Conservation (phyloP, 2,329 filamentous ascomycete species). For the Pseudogymnoascus sp. region DNA sequence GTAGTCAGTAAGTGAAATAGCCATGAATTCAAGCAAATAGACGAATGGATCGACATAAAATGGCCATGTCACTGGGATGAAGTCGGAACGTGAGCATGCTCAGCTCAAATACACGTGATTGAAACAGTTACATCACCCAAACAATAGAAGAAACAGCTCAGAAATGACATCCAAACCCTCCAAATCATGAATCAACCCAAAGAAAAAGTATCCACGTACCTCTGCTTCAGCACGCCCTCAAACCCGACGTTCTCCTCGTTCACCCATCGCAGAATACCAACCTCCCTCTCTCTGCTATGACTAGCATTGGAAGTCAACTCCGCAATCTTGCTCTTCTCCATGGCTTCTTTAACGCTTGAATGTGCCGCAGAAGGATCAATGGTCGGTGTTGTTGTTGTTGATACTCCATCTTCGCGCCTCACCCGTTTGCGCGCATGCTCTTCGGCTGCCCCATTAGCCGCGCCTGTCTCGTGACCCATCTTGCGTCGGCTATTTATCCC, state of each 20-base stretch:
- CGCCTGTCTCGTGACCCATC: not conserved
- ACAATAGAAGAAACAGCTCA: not conserved
- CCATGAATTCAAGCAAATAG: not conserved
- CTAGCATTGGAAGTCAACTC: conserved; percentile 5
- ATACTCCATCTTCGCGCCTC: conserved; percentile 6
- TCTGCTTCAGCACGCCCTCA: conserved; percentile 57
- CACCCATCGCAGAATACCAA: conserved; percentile 58
- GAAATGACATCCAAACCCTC: not conserved
- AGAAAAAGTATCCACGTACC: conserved; percentile 31
- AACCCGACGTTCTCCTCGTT: conserved; percentile 50
- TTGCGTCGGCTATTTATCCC: not conserved
- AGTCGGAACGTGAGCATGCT: not conserved
- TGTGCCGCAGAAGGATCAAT: not conserved
- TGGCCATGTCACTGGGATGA: not conserved
- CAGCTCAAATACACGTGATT: not conserved
- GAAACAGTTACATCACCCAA: not conserved
- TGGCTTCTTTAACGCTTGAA: not conserved
- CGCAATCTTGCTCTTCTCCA: not conserved
- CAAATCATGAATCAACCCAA: not conserved
- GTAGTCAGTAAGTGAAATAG: not conserved
- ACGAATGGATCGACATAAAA: not conserved
- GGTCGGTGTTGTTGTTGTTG: conserved; percentile 8
- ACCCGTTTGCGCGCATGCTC: conserved; percentile 13
- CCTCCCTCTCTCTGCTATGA: conserved; percentile 23
- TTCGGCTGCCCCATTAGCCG: not conserved